phyloP scores from a whole-genome alignment of 2,329 filamentous ascomycete species.

The Penicillium sumatraense region DNA sequence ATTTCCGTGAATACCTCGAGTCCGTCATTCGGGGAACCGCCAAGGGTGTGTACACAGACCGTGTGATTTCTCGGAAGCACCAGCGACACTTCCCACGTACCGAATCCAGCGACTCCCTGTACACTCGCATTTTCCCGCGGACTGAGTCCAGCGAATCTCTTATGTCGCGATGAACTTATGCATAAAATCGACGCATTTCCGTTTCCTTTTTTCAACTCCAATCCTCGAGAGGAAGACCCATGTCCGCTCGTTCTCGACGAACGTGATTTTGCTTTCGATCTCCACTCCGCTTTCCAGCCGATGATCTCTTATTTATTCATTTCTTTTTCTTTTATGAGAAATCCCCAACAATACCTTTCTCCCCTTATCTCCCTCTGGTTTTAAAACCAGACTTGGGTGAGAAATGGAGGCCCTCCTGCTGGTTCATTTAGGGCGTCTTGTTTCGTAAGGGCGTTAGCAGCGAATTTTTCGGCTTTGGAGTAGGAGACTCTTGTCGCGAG shows the following conservation, averaged over 20 bases:
- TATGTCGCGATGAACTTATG: constrained; percentile 34
- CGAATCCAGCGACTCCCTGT: constrained; percentile 42
- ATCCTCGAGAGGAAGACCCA: too few species aligned
- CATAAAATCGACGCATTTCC: constrained; percentile 10
- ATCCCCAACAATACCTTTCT: constrained; percentile 18
- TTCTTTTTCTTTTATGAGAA: constrained; percentile 19
- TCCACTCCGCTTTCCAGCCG: constrained; percentile 10
- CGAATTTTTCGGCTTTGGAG: constrained; percentile 20
- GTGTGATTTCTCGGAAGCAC: constrained; percentile 40
- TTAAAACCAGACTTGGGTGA: neutral
- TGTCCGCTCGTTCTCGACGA: too few species aligned
- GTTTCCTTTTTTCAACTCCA: neutral
- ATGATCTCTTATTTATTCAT: neutral
- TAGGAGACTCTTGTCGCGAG: constrained; percentile 18
- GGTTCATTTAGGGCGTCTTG: constrained; percentile 25
- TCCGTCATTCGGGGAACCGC: constrained; percentile 49
- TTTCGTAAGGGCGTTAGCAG: constrained; percentile 22
- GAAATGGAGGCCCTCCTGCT: constrained; percentile 8
- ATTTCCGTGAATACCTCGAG: constrained; percentile 46
- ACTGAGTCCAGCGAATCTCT: constrained; percentile 43
- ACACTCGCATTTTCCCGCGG: constrained; percentile 41
- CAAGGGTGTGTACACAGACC: constrained; percentile 42
- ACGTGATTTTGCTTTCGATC: neutral
- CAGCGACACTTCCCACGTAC: constrained; percentile 42
- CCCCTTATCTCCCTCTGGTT: constrained; percentile 7